These are phyloP conservation scores for Waltiozyma solani DNA, from an alignment of 1,139 yeast species.

Conservation along the genomic window DNA sequence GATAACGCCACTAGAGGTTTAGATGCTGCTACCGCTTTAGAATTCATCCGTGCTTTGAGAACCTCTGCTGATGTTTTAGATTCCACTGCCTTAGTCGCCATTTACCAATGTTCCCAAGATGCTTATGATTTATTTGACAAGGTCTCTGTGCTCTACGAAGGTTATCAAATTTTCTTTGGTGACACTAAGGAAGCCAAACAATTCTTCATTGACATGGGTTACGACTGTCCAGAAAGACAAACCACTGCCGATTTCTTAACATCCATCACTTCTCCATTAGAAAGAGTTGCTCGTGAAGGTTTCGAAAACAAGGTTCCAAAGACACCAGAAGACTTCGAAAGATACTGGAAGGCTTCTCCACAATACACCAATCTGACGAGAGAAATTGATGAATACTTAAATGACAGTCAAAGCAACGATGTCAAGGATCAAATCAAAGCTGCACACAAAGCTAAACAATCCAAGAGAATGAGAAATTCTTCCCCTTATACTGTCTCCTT, in stretches of 20 bases:
- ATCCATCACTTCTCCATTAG: slow-evolving; percentile 65
- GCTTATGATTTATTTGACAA: slow-evolving; percentile 70
- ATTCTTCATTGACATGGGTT: slow-evolving; percentile 60
- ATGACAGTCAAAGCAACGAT: slow-evolving; percentile 11
- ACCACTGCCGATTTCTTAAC: slow-evolving; percentile 81
- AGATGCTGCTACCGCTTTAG: slow-evolving; percentile 70
- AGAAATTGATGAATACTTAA: slow-evolving; percentile 30
- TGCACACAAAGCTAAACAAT: slow-evolving; percentile 46
- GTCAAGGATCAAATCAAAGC: slow-evolving; percentile 26
- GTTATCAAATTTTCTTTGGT: slow-evolving; percentile 73
- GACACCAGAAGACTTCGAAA: slow-evolving; percentile 61
- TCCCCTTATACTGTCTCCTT: slow-evolving; percentile 64
- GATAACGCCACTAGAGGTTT: slow-evolving; percentile 72
- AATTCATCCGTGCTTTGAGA: slow-evolving; percentile 60
- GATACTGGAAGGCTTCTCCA: slow-evolving; percentile 57
- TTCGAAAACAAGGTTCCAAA: slow-evolving; percentile 54
- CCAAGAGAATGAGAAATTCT: slow-evolving; percentile 30
- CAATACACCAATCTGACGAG: slow-evolving; percentile 32
- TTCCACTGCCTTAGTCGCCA: slow-evolving; percentile 62
- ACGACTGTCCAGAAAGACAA: slow-evolving; percentile 62
- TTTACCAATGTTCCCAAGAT: slow-evolving; percentile 76
- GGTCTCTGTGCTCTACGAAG: slow-evolving; percentile 64
- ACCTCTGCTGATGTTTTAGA: slow-evolving; percentile 49
- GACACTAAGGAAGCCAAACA: slow-evolving; percentile 45
- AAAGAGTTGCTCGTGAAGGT: slow-evolving; percentile 47